phyloP scores from a whole-genome alignment of 1,139 yeast species.

The Arxiozyma telluris region DNA sequence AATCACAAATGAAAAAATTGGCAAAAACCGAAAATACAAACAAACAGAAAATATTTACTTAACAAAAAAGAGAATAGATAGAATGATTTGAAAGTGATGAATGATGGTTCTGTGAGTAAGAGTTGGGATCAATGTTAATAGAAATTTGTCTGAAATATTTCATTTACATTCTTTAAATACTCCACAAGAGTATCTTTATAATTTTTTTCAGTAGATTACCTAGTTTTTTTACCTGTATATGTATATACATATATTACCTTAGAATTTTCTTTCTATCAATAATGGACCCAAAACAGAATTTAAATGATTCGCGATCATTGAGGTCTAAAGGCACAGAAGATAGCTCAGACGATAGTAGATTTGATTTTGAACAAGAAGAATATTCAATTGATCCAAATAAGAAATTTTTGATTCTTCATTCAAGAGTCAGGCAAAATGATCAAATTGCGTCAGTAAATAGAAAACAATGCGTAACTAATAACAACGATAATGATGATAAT shows the following conservation, averaged over 20 bases:
- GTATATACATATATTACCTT: neutral
- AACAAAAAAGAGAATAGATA: no score
- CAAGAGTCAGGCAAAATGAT: neutral
- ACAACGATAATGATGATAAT: neutral
- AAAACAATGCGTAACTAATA: neutral
- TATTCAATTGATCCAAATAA: slow-evolving; percentile 17
- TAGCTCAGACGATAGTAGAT: slow-evolving; percentile 14
- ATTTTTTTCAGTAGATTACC: no score
- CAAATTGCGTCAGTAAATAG: no score
- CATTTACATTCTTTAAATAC: no score
- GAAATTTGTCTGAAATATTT: no score
- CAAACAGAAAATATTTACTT: no score
- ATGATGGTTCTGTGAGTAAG: no score
- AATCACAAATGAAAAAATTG: neutral
- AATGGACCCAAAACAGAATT: neutral
- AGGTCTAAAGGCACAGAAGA: slow-evolving; percentile 13
- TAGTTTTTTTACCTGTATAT: no score
- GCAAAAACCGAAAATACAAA: neutral
- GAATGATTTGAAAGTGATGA: neutral
- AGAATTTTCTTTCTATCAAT: no score
- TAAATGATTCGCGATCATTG: slow-evolving; percentile 8
- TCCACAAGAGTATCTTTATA: no score
- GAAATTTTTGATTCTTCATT: slow-evolving; percentile 8
- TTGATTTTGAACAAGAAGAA: slow-evolving; percentile 25
- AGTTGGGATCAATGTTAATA: no score